phyloP scores from a whole-genome alignment of 257 asterid species.

The Primulina huaijiensis region DNA sequence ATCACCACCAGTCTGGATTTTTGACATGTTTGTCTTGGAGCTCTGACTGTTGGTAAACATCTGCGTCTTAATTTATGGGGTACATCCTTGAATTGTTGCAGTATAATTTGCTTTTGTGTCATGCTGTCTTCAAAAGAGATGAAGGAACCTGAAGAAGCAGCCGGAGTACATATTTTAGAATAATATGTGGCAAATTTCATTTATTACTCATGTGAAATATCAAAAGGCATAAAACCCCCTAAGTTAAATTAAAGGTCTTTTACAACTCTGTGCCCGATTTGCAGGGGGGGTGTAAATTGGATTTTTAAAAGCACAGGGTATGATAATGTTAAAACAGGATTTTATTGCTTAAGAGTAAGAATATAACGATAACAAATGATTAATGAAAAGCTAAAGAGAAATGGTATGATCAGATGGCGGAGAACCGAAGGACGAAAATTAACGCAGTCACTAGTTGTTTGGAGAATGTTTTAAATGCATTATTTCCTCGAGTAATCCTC shows the following conservation, averaged over 20 bases:
- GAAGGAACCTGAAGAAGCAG: background rate
- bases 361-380: too few relatives aligned
- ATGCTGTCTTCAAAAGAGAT: constrained; percentile 3
- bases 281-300: too few relatives aligned
- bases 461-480: constrained; percentile 2
- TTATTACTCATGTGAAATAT: too few relatives aligned
- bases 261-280: too few relatives aligned
- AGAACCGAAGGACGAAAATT: background rate
- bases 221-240: too few relatives aligned
- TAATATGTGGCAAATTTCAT: background rate
- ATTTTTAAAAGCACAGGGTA: too few relatives aligned
- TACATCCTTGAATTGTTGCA: background rate
- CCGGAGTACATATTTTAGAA: background rate
- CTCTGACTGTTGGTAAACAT: background rate
- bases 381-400: background rate
- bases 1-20: constrained; percentile 2
- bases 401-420: background rate
- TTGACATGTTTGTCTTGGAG: constrained; percentile 11
- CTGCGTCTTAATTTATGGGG: background rate
- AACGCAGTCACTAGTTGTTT: background rate
- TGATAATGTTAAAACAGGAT: too few relatives aligned
- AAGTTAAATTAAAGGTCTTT: too few relatives aligned
- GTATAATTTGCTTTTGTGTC: background rate
- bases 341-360: too few relatives aligned
- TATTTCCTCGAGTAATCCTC: background rate